A percentile compares a stretch with the other conserved stretches of the same genome.
Conservation (phyloP, 106 monocot species). For the Dendrobium huoshanense region DNA sequence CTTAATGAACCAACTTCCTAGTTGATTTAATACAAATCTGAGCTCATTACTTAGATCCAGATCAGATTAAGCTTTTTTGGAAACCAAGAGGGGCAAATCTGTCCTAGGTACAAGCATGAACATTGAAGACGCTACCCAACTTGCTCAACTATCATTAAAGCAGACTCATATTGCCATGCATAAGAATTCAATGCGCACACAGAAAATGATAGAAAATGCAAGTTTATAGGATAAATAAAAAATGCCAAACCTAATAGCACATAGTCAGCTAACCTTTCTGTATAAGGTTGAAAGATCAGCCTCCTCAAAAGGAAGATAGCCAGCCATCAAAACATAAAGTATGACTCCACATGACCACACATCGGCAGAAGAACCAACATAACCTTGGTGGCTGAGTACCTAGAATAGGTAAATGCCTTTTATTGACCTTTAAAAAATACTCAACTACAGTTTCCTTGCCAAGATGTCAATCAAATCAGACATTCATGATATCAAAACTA, state of each 20-base stretch:
- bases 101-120: background rate
- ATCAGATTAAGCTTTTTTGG: background rate
- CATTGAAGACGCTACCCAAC: background rate
- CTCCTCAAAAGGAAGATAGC: conserved; percentile 92
- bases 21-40: too few relatives aligned
- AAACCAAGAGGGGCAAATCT: background rate
- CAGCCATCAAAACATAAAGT: conserved; percentile 90
- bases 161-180: background rate
- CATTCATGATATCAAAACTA: conserved; percentile 3
- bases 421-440: background rate
- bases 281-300: conserved; percentile 65
- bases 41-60: background rate
- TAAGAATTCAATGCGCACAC: background rate
- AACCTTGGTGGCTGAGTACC: conserved; percentile 79
- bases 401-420: conserved; percentile 16
- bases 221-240: background rate
- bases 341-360: conserved; percentile 97
- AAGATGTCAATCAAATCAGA: conserved; percentile 5
- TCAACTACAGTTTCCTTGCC: background rate
- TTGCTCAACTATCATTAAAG: background rate
- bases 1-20: too few relatives aligned
- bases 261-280: conserved; percentile 42
- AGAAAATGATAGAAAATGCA: background rate
- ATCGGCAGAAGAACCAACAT: conserved; percentile 90
- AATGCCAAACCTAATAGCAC: background rate